A percentile compares a stretch with the other conserved stretches of the same genome.
Conservation (phyloP, 768 basidiomycete species). For the Tubosaeta sp. region DNA sequence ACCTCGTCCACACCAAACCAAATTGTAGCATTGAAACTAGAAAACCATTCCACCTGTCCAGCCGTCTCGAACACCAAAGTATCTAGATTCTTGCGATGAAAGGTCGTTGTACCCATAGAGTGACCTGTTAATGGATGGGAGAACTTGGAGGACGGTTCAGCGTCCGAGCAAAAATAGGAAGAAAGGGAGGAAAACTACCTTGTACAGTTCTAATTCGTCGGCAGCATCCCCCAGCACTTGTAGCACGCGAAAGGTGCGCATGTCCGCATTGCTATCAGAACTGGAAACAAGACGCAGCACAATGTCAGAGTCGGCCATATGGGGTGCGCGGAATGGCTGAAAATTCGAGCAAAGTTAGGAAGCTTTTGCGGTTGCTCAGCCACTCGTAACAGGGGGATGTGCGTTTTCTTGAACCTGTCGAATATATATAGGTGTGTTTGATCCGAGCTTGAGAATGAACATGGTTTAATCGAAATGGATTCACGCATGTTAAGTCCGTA, state of each 20-base stretch:
- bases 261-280: constrained; percentile 30
- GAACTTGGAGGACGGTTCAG: constrained; percentile 29
- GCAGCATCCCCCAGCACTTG: constrained; percentile 29
- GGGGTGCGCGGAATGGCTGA: not conserved
- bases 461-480: constrained; percentile 7
- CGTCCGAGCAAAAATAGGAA: not conserved
- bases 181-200: constrained; percentile 23
- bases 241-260: constrained; percentile 42
- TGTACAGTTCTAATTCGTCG: constrained; percentile 40
- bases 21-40: constrained; percentile 40
- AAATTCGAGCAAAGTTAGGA: not conserved
- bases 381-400: not conserved
- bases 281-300: constrained; percentile 37
- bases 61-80: constrained; percentile 47
- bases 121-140: constrained; percentile 43
- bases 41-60: constrained; percentile 51
- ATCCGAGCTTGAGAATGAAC: constrained; percentile 19
- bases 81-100: constrained; percentile 43
- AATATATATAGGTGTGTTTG: constrained; percentile 19
- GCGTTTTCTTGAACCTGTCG: not conserved
- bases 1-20: constrained; percentile 50
- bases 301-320: constrained; percentile 34
- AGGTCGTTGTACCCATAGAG: constrained; percentile 40
- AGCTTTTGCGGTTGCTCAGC: not conserved
- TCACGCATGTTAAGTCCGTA: constrained; percentile 2